A percentile compares a stretch with the other conserved stretches of the same genome.
phyloP scores from a whole-genome alignment of 208 protist genomes.

The Kentomonas sorsogonicus region DNA sequence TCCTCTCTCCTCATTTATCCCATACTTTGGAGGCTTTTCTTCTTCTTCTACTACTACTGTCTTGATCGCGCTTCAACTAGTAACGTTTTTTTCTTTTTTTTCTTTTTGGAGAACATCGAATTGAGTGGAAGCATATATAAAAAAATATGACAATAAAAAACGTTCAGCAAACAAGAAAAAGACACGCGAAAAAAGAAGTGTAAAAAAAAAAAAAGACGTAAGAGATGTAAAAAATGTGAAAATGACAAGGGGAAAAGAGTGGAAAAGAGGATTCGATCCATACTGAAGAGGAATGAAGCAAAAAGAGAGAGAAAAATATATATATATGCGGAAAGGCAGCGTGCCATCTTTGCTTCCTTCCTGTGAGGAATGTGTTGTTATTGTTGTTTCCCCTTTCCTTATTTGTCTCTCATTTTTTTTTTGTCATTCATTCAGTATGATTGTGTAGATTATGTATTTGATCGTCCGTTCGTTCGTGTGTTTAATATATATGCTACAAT shows the following conservation, averaged over 20 bases:
- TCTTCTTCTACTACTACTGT: too few relatives aligned
- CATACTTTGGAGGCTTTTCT: too few relatives aligned
- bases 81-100: too few relatives aligned
- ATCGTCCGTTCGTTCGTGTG: neutral
- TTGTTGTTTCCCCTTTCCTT: neutral
- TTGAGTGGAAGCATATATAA: conserved; percentile 10
- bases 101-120: conserved; percentile 13
- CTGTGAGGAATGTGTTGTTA: neutral
- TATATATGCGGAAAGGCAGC: neutral
- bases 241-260: conserved; percentile 6
- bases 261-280: neutral
- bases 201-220: conserved; percentile 14
- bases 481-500: neutral
- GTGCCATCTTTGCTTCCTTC: neutral
- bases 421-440: neutral
- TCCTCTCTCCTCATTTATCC: too few relatives aligned
- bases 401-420: neutral
- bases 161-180: neutral
- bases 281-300: too few relatives aligned
- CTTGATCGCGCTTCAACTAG: too few relatives aligned
- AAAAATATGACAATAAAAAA: conserved; percentile 14
- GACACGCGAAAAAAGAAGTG: conserved; percentile 9
- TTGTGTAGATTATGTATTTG: neutral
- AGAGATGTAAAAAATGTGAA: conserved; percentile 11
- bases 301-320: too few relatives aligned